phyloP scores from a whole-genome alignment of 2,329 filamentous ascomycete genomes.

The Penicillium sumatraense region DNA sequence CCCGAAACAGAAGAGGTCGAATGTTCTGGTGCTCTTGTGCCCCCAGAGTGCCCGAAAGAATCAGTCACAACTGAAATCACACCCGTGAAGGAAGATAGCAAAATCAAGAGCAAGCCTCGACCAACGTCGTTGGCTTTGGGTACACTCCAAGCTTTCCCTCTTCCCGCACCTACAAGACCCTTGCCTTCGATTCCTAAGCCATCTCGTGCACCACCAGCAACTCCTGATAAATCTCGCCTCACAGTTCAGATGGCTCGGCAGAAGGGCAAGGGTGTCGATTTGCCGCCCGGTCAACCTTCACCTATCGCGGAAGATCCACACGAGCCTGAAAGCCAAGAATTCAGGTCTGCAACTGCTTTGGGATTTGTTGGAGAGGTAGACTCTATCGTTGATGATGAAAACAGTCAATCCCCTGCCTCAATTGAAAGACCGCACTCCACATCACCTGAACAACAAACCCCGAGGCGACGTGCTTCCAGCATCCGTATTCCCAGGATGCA shows the following conservation, averaged over 20 bases:
- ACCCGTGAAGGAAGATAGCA: no score
- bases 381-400: slow-evolving; percentile 12
- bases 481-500: slow-evolving; percentile 20
- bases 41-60: slow-evolving; percentile 1
- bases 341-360: slow-evolving; percentile 13
- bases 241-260: slow-evolving; percentile 6
- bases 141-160: slow-evolving; percentile 37
- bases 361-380: slow-evolving; percentile 11
- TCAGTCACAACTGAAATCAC: neutral
- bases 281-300: slow-evolving; percentile 16
- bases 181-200: slow-evolving; percentile 38
- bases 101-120: slow-evolving; percentile 17
- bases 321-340: slow-evolving; percentile 3
- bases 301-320: slow-evolving; percentile 20
- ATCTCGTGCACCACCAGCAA: slow-evolving; percentile 9
- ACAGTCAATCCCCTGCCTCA: slow-evolving; percentile 1
- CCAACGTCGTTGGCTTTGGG: slow-evolving; percentile 31
- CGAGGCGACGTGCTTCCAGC: slow-evolving; percentile 18
- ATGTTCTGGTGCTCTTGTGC: slow-evolving; percentile 3
- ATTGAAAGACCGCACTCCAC: slow-evolving; percentile 22
- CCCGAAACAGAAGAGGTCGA: neutral
- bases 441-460: slow-evolving; percentile 15
- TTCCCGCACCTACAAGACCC: slow-evolving; percentile 40
- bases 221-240: slow-evolving; percentile 11
- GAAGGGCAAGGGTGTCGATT: slow-evolving; percentile 1